Evolutionary conservation across 768 basidiomycete species (phyloP).

Genomic region (Lyophyllum atratum): DNA sequence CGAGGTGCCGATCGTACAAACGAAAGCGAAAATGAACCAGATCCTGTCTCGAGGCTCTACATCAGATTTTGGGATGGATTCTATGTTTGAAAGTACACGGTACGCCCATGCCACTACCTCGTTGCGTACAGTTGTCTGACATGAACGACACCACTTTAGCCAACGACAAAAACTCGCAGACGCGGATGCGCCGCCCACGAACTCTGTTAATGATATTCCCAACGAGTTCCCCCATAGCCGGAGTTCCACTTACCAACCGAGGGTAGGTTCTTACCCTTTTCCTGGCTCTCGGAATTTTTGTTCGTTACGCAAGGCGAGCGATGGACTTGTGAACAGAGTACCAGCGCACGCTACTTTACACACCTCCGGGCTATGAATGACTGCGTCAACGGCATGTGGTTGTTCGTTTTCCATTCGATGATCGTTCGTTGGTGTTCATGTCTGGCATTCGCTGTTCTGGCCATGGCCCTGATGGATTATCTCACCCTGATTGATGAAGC

Average conservation of each 20-base stretch:
- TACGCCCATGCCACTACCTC: constrained; percentile 22
- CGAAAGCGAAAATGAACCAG: constrained; percentile 81
- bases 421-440: too few species aligned
- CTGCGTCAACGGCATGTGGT: too few species aligned
- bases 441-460: too few species aligned
- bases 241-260: constrained; percentile 43
- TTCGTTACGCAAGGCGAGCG: too few species aligned
- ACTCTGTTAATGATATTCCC: constrained; percentile 75
- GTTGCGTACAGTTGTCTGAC: neutral
- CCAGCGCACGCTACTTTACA: too few species aligned
- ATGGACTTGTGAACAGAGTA: too few species aligned
- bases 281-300: neutral
- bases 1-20: constrained; percentile 73
- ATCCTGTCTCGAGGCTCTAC: constrained; percentile 62
- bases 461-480: too few species aligned
- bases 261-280: constrained; percentile 35
- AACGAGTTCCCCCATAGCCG: constrained; percentile 48
- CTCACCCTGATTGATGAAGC: too few species aligned
- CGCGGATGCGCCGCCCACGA: constrained; percentile 80
- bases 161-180: constrained; percentile 67
- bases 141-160: constrained; percentile 28
- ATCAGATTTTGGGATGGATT: constrained; percentile 79
- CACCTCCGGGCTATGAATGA: too few species aligned
- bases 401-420: too few species aligned
- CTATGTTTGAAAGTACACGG: constrained; percentile 81